Evolutionary conservation across 345 rosid genomes (phyloP), one percentile per base, ranked within the genome.

Genomic region (Eutrema japonicum): DNA sequence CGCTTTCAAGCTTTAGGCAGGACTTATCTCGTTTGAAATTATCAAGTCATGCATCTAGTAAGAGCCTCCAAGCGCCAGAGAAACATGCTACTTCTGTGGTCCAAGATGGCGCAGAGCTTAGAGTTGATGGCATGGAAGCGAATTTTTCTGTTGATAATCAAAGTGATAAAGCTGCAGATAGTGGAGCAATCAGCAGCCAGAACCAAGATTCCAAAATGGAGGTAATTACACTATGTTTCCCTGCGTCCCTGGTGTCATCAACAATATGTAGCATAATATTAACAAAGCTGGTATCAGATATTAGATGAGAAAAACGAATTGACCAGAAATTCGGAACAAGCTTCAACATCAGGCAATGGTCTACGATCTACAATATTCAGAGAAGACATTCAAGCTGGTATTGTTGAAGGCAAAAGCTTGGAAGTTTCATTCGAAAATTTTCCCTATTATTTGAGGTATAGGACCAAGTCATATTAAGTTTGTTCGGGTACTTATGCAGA

Each of bases 381-480:
- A 72, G 87, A 89, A 63, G 87, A 77, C 53, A 78, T 91, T 75
- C 77, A 76, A 67, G 90, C 91, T 45, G 89, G 92, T 78, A 88
- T 91, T 72, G 85, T 93, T 46, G 96, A 88, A 80, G 98, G 97
- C 53, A 73, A 78, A 85, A 81, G 75, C 66, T 71, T 84, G 65
- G 77, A 84, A 70, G 97, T 84, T 62, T 86, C 98, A 68, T 89
- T 93, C 66, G 89, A 91, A 35, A 73, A 82, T 59, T 93, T 93
- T 65, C 98, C 98, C 32, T 91, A 93, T 74, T 89, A 89, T 83
- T 77, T 93, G 68, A 93, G 98, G 98, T 93, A 80, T 66, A 40
- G 5, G 59, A 38, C 14, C 53, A 30, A 59, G 54, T 69, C 54
- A 72, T 32, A 48, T 68, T 6, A 78, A 10, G 32, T 10, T 41